Evolutionary conservation across 306 rosid species (phyloP).

Genomic region (Inga oerstediana): DNA sequence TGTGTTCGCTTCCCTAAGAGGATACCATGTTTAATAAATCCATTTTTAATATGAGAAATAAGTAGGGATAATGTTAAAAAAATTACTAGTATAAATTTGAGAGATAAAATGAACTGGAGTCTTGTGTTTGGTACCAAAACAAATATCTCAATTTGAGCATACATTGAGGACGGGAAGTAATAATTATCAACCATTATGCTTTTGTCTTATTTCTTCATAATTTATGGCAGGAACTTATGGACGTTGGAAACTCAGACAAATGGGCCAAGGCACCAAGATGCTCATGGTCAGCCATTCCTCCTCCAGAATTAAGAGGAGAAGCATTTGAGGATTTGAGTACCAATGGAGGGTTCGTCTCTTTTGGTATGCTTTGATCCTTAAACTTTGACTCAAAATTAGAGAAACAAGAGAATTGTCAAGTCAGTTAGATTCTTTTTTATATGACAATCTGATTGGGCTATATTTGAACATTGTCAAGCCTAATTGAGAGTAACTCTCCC

Average conservation of each 20-base stretch:
- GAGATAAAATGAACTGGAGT: no score
- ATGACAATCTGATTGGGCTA: no score
- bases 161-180: no score
- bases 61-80: no score
- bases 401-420: slow-evolving; percentile 1
- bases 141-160: no score
- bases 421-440: not conserved
- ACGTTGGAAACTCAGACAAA: slow-evolving; percentile 76
- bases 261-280: slow-evolving; percentile 87
- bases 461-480: no score
- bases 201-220: slow-evolving; percentile 21
- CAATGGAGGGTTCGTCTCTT: slow-evolving; percentile 85
- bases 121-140: no score
- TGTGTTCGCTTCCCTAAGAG: no score
- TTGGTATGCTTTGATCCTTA: slow-evolving; percentile 51
- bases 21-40: no score
- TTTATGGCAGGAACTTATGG: slow-evolving; percentile 75
- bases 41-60: no score
- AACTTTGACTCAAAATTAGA: not conserved
- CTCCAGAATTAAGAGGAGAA: slow-evolving; percentile 89
- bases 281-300: slow-evolving; percentile 94
- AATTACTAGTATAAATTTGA: no score
- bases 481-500: no score
- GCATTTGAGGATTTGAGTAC: slow-evolving; percentile 85
- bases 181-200: not conserved